Conservation (phyloP, 805 yeast genomes). For the Schizosaccharomyces osmophilus region DNA sequence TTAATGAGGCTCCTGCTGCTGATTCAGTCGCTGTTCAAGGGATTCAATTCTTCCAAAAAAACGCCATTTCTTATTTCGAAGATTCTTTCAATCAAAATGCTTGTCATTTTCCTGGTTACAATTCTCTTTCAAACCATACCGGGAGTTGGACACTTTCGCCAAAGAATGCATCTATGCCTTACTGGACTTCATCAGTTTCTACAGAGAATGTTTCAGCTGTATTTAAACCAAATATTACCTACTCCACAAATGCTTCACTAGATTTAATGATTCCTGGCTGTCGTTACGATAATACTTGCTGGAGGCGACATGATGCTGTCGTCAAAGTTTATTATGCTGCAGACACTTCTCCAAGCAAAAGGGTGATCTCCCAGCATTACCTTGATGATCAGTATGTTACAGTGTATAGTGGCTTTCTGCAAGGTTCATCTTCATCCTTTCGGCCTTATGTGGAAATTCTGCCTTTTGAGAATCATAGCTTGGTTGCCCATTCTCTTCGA, state of each 20-base stretch:
- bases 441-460: constrained; percentile 23
- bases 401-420: constrained; percentile 44
- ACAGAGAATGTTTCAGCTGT: neutral
- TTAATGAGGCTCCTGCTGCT: constrained; percentile 67
- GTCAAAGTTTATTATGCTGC: constrained; percentile 36
- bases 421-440: constrained; percentile 15
- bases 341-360: constrained; percentile 16
- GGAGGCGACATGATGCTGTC: constrained; percentile 47
- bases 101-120: neutral
- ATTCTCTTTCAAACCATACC: neutral
- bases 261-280: constrained; percentile 78
- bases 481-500: neutral
- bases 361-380: constrained; percentile 58
- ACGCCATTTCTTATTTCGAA: neutral
- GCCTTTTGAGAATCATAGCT: neutral
- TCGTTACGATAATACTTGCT: constrained; percentile 37
- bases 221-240: constrained; percentile 42
- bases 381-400: constrained; percentile 56
- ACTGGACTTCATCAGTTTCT: neutral
- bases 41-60: neutral
- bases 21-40: constrained; percentile 68
- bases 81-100: neutral
- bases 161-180: neutral
- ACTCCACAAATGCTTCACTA: constrained; percentile 52
- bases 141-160: neutral